Percentiles rank a stretch among this genome's conserved stretches.
These are phyloP conservation scores for Mortierella claussenii DNA, from an alignment of 192 early-diverging fungal species.

Conservation along the genomic window DNA sequence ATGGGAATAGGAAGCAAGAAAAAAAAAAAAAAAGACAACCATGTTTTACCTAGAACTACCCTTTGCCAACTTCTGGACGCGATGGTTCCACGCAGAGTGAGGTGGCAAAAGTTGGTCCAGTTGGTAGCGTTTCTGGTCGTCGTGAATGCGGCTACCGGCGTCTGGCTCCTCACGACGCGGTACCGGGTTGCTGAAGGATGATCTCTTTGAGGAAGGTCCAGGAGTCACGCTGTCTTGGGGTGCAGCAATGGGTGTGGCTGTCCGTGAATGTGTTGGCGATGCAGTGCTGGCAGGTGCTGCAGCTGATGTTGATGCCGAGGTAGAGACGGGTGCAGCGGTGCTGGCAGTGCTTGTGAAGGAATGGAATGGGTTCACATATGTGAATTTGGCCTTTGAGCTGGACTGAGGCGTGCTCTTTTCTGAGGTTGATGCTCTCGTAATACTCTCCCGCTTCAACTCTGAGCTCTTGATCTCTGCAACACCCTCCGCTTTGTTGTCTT, in stretches of 20 bases:
- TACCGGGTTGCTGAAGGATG: slow-evolving; percentile 21
- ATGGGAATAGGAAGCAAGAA: not conserved
- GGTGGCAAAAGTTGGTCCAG: slow-evolving; percentile 43
- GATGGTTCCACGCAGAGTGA: slow-evolving; percentile 52
- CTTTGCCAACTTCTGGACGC: slow-evolving; percentile 47
- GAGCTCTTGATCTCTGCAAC: not conserved
- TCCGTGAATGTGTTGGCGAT: slow-evolving; percentile 19
- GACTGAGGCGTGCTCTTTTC: slow-evolving; percentile 39
- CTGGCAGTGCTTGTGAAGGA: slow-evolving; percentile 42
- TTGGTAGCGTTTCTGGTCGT: slow-evolving; percentile 49
- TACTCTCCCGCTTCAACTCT: slow-evolving; percentile 14
- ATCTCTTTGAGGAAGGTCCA: slow-evolving; percentile 29
- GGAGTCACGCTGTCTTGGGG: slow-evolving; percentile 12
- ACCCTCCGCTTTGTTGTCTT: slow-evolving; percentile 7
- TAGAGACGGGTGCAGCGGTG: not conserved
- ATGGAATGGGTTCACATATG: slow-evolving; percentile 60
- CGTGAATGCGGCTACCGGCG: slow-evolving; percentile 14
- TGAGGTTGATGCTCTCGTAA: slow-evolving; percentile 18
- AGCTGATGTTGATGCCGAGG: not conserved
- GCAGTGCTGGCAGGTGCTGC: slow-evolving; percentile 2
- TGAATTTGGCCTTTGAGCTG: slow-evolving; percentile 50
- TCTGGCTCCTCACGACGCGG: slow-evolving; percentile 36
- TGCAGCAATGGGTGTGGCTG: slow-evolving; percentile 12
- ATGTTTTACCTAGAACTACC: slow-evolving; percentile 41
- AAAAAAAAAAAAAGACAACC: not conserved